A percentile compares a stretch with the other conserved stretches of the same genome.
phyloP scores from a whole-genome alignment of 2,329 filamentous ascomycete genomes.

The Mariannaea sp. region DNA sequence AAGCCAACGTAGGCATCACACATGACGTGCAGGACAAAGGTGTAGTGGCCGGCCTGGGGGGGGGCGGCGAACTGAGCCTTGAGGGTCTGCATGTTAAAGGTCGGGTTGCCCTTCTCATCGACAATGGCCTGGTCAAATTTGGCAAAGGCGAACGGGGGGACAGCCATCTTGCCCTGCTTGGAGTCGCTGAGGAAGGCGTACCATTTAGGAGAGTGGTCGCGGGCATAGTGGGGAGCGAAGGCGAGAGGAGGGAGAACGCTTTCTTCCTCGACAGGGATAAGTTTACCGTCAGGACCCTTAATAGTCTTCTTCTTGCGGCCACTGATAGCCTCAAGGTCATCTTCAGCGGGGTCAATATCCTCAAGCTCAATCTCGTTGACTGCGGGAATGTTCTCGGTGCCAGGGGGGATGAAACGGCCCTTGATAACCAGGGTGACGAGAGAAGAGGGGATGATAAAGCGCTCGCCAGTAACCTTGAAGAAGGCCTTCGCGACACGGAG shows the following conservation, averaged over 20 bases:
- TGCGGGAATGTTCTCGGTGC: conserved; percentile 72
- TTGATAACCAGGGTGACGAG: conserved; percentile 95
- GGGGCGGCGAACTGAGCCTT: conserved; percentile 98
- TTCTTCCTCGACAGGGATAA: conserved; percentile 61
- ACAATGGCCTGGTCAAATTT: conserved; percentile 90
- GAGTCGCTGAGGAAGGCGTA: conserved; percentile 92
- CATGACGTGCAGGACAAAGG: conserved; percentile 90
- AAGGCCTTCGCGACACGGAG: conserved; percentile 89
- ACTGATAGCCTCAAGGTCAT: conserved; percentile 83
- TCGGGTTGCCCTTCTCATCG: conserved; percentile 79
- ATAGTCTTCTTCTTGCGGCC: conserved; percentile 73
- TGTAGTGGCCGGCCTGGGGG: conserved; percentile 89
- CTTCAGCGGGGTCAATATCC: conserved; percentile 90
- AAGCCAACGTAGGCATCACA: conserved; percentile 96
- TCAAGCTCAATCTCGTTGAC: conserved; percentile 81
- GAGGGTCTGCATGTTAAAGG: conserved; percentile 92
- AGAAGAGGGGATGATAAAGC: conserved; percentile 87
- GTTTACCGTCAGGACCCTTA: conserved; percentile 65
- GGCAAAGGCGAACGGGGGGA: conserved; percentile 94
- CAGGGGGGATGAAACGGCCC: conserved; percentile 89
- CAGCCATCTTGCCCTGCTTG: conserved; percentile 94
- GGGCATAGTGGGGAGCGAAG: conserved; percentile 86
- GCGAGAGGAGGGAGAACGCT: conserved; percentile 81
- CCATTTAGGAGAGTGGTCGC: conserved; percentile 90
- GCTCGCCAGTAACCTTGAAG: conserved; percentile 98